phyloP scores from a whole-genome alignment of 495 filamentous ascomycete genomes.

The Aspergillus sparsus region DNA sequence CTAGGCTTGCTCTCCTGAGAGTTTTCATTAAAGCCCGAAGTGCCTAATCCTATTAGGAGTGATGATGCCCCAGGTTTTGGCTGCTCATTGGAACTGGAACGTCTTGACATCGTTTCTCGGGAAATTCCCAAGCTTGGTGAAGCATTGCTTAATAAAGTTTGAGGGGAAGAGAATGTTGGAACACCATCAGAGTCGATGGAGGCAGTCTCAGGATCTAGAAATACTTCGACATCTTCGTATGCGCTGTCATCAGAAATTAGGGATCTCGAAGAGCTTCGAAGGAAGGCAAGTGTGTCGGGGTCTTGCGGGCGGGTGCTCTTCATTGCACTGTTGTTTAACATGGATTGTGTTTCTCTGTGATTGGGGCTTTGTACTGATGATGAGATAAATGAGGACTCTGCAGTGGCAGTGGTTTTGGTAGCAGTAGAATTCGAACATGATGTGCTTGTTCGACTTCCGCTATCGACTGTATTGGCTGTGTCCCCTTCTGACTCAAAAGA shows the following conservation, averaged over 20 bases:
- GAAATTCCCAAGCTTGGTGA: constrained; percentile 20
- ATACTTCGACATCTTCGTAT: constrained; percentile 23
- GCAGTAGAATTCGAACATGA: constrained; percentile 13
- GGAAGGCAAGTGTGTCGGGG: constrained; percentile 20
- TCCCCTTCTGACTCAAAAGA: constrained; percentile 12
- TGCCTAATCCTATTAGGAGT: neutral
- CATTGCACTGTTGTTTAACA: neutral
- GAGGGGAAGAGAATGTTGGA: constrained; percentile 18
- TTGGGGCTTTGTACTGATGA: constrained; percentile 7
- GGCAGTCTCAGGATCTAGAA: constrained; percentile 22
- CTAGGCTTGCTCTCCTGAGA: neutral
- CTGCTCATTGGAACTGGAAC: neutral
- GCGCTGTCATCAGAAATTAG: neutral
- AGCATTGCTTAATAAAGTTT: constrained; percentile 3
- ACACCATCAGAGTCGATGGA: neutral
- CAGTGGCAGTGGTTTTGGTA: neutral
- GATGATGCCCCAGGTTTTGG: neutral
- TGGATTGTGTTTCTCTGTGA: constrained; percentile 10
- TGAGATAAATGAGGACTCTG: constrained; percentile 1
- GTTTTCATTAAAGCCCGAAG: neutral
- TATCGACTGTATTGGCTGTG: neutral
- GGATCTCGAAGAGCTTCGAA: constrained; percentile 5
- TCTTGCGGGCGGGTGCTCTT: constrained; percentile 13
- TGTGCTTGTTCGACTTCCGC: constrained; percentile 19
- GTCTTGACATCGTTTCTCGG: neutral